Conservation (phyloP, 2,329 filamentous ascomycete species). For the Fusarium graminum region DNA sequence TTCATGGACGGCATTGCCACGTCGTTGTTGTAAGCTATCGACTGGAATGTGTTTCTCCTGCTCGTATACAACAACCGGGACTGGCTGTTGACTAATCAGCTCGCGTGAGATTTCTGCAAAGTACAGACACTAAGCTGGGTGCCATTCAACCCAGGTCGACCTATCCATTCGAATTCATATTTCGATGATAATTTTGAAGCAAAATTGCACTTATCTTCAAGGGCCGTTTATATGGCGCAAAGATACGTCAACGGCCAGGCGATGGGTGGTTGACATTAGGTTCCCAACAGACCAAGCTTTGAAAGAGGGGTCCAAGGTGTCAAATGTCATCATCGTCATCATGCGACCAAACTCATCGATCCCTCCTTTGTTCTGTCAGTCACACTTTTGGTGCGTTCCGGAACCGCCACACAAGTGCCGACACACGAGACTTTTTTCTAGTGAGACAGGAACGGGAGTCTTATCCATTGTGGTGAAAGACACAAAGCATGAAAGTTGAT, state of each 20-base stretch:
- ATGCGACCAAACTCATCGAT: conserved; percentile 27
- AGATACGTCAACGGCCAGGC: conserved; percentile 36
- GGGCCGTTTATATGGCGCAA: conserved; percentile 23
- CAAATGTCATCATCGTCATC: conserved; percentile 46
- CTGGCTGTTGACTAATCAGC: background rate
- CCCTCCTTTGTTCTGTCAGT: conserved; percentile 24
- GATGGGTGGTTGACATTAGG: conserved; percentile 14
- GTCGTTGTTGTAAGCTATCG: conserved; percentile 5
- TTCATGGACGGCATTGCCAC: background rate
- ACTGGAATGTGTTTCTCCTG: conserved; percentile 16
- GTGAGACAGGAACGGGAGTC: conserved; percentile 25
- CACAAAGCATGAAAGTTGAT: background rate
- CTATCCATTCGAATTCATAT: background rate
- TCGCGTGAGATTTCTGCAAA: background rate
- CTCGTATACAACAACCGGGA: conserved; percentile 5
- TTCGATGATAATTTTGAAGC: background rate
- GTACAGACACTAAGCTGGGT: background rate
- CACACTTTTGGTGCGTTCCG: conserved; percentile 17
- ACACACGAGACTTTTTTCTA: conserved; percentile 29
- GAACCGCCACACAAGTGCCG: conserved; percentile 39
- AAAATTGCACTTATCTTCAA: background rate
- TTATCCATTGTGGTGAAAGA: background rate
- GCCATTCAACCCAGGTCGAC: background rate
- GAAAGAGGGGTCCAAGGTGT: conserved; percentile 36
- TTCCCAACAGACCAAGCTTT: conserved; percentile 8